These are phyloP conservation scores for Pulicaria dysenterica DNA, from an alignment of 129 eudicot species.

Conservation along the genomic window DNA sequence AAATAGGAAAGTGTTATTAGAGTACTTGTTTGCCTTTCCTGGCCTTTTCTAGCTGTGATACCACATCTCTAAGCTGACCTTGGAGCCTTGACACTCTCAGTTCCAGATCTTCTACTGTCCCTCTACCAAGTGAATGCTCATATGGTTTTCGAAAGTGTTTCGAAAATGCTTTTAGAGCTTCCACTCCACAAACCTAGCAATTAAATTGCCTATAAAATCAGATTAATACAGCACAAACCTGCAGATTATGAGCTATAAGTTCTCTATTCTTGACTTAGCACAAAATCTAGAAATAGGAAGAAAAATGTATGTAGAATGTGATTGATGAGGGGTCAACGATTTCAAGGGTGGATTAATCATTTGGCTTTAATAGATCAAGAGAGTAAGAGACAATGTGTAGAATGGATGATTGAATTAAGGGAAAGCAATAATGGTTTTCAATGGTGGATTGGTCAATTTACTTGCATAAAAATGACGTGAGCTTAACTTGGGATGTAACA, in stretches of 20 bases:
- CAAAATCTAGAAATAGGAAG: neutral
- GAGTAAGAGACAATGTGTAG: too few relatives aligned
- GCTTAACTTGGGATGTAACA: neutral
- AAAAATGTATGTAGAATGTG: neutral
- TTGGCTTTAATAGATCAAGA: too few relatives aligned
- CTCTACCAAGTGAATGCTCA: constrained; percentile 42
- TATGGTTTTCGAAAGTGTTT: constrained; percentile 58
- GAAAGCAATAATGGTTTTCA: too few relatives aligned
- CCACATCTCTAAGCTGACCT: constrained; percentile 68
- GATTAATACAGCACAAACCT: neutral
- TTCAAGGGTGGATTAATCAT: constrained; percentile 14
- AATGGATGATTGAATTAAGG: too few relatives aligned
- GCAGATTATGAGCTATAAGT: neutral
- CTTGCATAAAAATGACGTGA: too few relatives aligned
- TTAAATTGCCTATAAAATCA: neutral
- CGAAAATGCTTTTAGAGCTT: constrained; percentile 74
- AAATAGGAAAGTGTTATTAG: constrained; percentile 29
- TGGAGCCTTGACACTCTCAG: constrained; percentile 59
- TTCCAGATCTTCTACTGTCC: constrained; percentile 78
- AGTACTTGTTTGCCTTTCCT: constrained; percentile 58
- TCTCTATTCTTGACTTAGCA: too few relatives aligned
- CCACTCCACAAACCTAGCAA: constrained; percentile 80
- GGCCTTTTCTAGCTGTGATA: constrained; percentile 75
- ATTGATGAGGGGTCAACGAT: neutral
- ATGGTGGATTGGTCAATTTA: too few relatives aligned